Base-by-base conservation (phyloP, 305 asterid species). In the Plantago rigida region DNA sequence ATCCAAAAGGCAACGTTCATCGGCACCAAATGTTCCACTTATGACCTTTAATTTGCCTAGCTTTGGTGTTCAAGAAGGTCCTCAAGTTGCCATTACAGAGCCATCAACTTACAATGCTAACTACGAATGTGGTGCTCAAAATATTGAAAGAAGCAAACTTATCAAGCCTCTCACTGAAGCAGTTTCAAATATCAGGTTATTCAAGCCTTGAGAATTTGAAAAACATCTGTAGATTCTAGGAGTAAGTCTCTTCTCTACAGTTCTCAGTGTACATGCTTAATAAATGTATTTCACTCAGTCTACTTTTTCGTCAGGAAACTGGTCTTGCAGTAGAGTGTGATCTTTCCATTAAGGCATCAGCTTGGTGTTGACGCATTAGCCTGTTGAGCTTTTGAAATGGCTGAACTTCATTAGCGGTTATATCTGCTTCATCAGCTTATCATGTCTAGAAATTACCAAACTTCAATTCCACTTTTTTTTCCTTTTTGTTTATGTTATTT, bases 41-140 rank as follows among this genome's bases (percentile, higher is more conserved):
- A 74, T 66, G 67, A 66, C 73, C 63, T 34, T 69, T 9, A 79
- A 75, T 73, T 67, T 76, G 56, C 74, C 77, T 19, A 67, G 56
- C 46, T 52, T 69, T n/a, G 71, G 80, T 60, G 60, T 59, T 58
- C 84, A 28, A 24, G 80, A 70, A 57, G 74, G 68, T 60, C 69
- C 69, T 61, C 76, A 51, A 50, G 9, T 34, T 63, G 54, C 65
- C 52, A 44, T 26, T 36, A 17, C 64, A 45, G 75, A 69, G 58
- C 45, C 73, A 19, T 60, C 70, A 51, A 61, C 78, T 51, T 31
- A 31, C 7, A 5, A 31, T 31, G 39, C 39, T 31, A 22, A 22
- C 26, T 22, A 22, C 1, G 26, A 22, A 22, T 22, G 26, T 22
- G 26, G 26, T 22, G 26, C 26, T 22, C 26, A 22, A 22, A 1